Percentiles rank a stretch among this genome's conserved stretches.
Evolutionary conservation across 805 yeast genomes (phyloP).

Genomic region (Saccharomyces kudriavzevii): DNA sequence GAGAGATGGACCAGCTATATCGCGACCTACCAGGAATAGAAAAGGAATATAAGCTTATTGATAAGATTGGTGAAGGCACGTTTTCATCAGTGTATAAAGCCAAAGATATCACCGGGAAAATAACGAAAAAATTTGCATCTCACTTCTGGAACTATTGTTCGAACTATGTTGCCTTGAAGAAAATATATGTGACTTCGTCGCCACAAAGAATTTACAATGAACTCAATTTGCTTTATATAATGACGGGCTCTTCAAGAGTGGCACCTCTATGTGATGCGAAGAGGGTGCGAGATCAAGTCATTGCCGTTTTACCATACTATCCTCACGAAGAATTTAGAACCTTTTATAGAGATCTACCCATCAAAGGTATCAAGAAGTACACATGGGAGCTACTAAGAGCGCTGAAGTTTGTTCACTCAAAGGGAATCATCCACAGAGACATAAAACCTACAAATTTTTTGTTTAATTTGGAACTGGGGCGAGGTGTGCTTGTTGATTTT

Average conservation of each 20-base stretch:
- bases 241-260: constrained; percentile 63
- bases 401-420: constrained; percentile 54
- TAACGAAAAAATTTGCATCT: constrained; percentile 18
- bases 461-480: constrained; percentile 55
- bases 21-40: constrained; percentile 46
- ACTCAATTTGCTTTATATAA: constrained; percentile 60
- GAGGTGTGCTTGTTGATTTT: constrained; percentile 84
- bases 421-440: constrained; percentile 85
- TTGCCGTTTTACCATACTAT: constrained; percentile 86
- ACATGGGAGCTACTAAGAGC: constrained; percentile 73
- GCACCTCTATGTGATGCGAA: constrained; percentile 87
- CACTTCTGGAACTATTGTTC: constrained; percentile 34
- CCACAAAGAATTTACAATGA: constrained; percentile 89
- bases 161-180: constrained; percentile 71
- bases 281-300: constrained; percentile 81
- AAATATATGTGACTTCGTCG: constrained; percentile 91
- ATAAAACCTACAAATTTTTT: constrained; percentile 78
- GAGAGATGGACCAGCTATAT: constrained; percentile 49
- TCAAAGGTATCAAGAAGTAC: constrained; percentile 73
- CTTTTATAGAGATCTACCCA: constrained; percentile 71
- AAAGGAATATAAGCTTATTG: constrained; percentile 28
- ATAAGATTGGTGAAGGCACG: constrained; percentile 74
- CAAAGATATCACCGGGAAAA: constrained; percentile 30
- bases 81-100: constrained; percentile 68
- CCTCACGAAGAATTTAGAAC: constrained; percentile 85